These are phyloP conservation scores for Jatropha podagrica DNA, from an alignment of 441 rosid species.

Conservation along the genomic window DNA sequence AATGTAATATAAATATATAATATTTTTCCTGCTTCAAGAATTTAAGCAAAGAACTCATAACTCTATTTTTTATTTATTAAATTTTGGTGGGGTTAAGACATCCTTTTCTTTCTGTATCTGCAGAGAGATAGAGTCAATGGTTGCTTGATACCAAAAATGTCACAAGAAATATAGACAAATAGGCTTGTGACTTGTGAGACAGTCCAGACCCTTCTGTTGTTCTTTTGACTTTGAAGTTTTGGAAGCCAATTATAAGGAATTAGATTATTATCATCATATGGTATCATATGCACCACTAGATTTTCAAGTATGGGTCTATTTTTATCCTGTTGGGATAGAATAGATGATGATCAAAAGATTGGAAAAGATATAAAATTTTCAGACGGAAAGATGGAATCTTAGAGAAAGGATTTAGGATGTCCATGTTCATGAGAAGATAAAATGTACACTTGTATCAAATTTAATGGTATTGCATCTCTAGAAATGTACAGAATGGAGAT, in stretches of 20 bases:
- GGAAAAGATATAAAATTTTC: neutral
- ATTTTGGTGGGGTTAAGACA: too few species aligned
- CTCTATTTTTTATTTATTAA: too few species aligned
- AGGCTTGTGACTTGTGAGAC: neutral
- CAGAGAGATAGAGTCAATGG: too few species aligned
- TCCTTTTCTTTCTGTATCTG: too few species aligned
- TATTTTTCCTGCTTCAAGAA: too few species aligned
- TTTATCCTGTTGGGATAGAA: neutral
- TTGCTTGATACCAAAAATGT: neutral
- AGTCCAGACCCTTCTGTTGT: neutral
- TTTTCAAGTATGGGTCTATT: neutral
- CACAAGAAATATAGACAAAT: neutral
- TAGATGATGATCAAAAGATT: neutral
- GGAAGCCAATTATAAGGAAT: neutral
- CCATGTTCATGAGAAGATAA: neutral
- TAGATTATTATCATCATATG: neutral
- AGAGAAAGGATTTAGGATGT: neutral
- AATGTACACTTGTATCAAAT: too few species aligned
- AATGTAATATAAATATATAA: too few species aligned
- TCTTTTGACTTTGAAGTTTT: neutral
- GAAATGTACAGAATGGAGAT: too few species aligned
- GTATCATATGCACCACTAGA: neutral
- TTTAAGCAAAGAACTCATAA: too few species aligned
- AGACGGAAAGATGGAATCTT: neutral
- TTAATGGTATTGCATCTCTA: too few species aligned